These are phyloP conservation scores for Simmondsia chinensis DNA, from an alignment of 148 eudicot genomes.

Conservation along the genomic window DNA sequence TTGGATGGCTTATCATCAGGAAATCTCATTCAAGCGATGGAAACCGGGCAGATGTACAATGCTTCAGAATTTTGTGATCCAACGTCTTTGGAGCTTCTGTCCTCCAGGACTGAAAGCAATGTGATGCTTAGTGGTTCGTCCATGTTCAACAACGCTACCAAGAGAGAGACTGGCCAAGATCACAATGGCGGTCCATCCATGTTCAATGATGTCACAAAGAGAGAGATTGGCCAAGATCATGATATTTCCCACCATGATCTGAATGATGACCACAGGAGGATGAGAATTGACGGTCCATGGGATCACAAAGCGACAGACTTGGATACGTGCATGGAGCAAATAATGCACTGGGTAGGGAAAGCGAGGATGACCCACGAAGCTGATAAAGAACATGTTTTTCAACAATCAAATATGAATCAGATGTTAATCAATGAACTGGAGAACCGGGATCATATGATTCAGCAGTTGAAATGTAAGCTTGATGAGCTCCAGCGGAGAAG, in stretches of 20 bases:
- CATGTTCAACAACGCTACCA: slow-evolving; percentile 28
- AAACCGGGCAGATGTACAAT: slow-evolving; percentile 32
- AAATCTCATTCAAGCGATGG: slow-evolving; percentile 43
- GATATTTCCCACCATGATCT: slow-evolving; percentile 29
- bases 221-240: slow-evolving; percentile 41
- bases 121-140: slow-evolving; percentile 28
- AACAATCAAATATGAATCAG: slow-evolving; percentile 26
- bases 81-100: slow-evolving; percentile 27
- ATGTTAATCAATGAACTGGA: slow-evolving; percentile 29
- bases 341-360: slow-evolving; percentile 31
- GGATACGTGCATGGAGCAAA: slow-evolving; percentile 38
- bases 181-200: slow-evolving; percentile 33
- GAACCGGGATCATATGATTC: slow-evolving; percentile 30
- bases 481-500: slow-evolving; percentile 44
- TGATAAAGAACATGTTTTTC: slow-evolving; percentile 18
- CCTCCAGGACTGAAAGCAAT: slow-evolving; percentile 28
- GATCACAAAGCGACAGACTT: slow-evolving; percentile 29
- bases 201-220: slow-evolving; percentile 35
- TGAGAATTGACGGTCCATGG: slow-evolving; percentile 46
- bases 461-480: slow-evolving; percentile 29
- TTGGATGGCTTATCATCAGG: slow-evolving; percentile 32
- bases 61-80: slow-evolving; percentile 27
- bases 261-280: slow-evolving; percentile 37
- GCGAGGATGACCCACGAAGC: slow-evolving; percentile 29
- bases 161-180: slow-evolving; percentile 47